Base-by-base conservation (phyloP, 345 rosid species). In the Brassica juncea region DNA sequence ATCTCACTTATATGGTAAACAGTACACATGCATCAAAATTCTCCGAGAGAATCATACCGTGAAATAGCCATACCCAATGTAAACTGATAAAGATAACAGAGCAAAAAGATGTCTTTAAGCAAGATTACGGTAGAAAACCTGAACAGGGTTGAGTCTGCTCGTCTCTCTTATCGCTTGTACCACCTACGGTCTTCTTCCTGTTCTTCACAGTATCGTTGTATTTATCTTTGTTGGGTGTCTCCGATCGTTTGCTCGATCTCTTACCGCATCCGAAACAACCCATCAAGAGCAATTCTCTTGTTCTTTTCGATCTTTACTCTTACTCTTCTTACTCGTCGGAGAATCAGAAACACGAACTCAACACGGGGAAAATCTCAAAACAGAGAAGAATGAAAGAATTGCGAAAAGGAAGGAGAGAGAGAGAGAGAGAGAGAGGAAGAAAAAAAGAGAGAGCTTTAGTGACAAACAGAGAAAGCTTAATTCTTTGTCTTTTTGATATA, bases 221-320 rank as follows among this genome's bases (percentile, higher is more conserved):
- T 21, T 32, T 31, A 27, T 11, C 74, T 68, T 4, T 39, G 47
- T 15, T 66, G 1, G 77, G 19, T 19, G 19, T 80, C 75, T 84
- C 87, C 57, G 85, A 67, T 82, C 84, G 84, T 77, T 77, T 84
- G 59, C 47, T 82, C 23, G 92, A 79, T 77, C 82, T 81, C 73
- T 87, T 81, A 68, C 83, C 9, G 75, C 86, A 82, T 58, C 89
- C 54, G 71, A 91, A 89, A 81, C 96, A 93, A 66, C 91, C 92
- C 97, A 93, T 91, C 63, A 27, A 73, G 32, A 49, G 15, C 55
- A 72, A 55, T 12, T 14, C 27, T 23, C 64, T 11, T 37, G 49
- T 11, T 30, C 44, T 57, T 34, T 32, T 64, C 8, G 4, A 14
- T 34, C 27, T 64, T 16, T 19, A 19, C 42, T 49, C 32, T 32